Evolutionary conservation across 2,329 filamentous ascomycete genomes (phyloP).

Genomic region (Emergomyces africanus): DNA sequence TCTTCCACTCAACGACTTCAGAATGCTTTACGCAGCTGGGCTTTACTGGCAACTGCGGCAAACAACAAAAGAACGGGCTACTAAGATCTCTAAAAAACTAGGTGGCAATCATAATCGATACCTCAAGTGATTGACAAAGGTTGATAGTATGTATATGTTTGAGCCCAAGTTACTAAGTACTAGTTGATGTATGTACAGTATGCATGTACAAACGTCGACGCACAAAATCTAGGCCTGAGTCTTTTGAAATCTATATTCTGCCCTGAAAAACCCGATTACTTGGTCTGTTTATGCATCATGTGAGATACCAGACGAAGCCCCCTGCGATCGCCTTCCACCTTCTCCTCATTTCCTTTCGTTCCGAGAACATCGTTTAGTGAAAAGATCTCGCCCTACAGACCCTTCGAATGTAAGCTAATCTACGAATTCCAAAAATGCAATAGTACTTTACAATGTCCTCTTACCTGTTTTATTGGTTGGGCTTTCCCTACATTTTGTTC

Average conservation of each 20-base stretch:
- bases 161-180: background rate
- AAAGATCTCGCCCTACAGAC: background rate
- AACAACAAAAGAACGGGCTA: no score
- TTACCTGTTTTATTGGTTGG: no score
- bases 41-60: no score
- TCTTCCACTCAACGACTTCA: no score
- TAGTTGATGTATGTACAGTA: background rate
- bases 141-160: background rate
- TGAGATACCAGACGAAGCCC: background rate
- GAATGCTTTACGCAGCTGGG: no score
- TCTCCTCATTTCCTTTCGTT: background rate
- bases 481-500: no score
- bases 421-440: background rate
- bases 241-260: background rate
- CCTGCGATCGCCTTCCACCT: background rate
- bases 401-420: background rate
- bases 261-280: background rate
- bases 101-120: background rate
- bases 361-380: background rate
- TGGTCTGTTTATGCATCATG: background rate
- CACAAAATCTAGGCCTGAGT: background rate
- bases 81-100: no score
- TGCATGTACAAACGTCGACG: background rate
- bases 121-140: no score
- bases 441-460: background rate